phyloP scores from a whole-genome alignment of 164 flowering plant genomes.

The Umbellularia californica region DNA sequence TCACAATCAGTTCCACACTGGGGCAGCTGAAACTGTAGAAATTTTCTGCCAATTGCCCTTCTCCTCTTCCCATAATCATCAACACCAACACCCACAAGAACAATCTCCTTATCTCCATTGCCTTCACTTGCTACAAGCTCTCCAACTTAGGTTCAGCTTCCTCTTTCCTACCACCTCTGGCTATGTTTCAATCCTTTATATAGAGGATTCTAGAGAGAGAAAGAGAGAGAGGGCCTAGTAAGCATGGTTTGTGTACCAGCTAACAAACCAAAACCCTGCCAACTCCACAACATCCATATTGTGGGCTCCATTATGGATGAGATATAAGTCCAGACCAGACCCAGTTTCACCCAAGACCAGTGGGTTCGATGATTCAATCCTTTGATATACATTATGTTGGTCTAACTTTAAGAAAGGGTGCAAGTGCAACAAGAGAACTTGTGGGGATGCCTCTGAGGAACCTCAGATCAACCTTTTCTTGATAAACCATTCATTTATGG shows the following conservation, averaged over 20 bases:
- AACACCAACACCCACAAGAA: conserved; percentile 16
- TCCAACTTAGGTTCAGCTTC: neutral
- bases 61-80: conserved; percentile 22
- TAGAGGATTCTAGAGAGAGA: neutral
- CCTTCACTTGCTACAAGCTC: neutral
- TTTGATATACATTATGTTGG: neutral
- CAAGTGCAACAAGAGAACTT: no score
- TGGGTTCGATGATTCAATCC: neutral
- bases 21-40: conserved; percentile 57
- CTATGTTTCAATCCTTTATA: neutral
- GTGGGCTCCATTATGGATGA: neutral
- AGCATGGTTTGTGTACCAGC: neutral
- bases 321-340: neutral
- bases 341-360: neutral
- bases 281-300: neutral
- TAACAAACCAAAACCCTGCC: neutral
- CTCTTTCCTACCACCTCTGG: neutral
- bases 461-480: no score
- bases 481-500: no score
- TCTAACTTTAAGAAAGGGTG: no score
- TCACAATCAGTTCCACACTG: conserved; percentile 48
- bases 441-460: no score
- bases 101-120: conserved; percentile 22
- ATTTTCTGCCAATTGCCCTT: conserved; percentile 41
- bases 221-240: no score